phyloP scores from a whole-genome alignment of 2,329 filamentous ascomycete genomes.

The Ophiobolus disseminans region DNA sequence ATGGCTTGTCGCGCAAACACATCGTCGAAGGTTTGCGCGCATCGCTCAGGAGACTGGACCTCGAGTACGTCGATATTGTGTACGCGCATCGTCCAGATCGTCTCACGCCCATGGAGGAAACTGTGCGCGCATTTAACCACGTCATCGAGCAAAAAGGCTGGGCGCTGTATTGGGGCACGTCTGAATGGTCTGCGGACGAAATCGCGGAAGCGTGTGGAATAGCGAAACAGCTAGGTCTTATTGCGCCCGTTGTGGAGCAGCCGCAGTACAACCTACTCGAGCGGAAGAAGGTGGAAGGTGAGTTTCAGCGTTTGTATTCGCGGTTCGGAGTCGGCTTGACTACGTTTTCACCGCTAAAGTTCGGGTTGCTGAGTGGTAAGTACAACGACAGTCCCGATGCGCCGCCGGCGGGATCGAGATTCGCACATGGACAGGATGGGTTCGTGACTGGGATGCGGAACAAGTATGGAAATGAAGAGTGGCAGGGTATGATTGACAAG shows the following conservation, averaged over 20 bases:
- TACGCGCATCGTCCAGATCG: slow-evolving; percentile 74
- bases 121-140: slow-evolving; percentile 74
- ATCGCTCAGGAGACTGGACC: slow-evolving; percentile 64
- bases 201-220: slow-evolving; percentile 67
- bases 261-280: slow-evolving; percentile 67
- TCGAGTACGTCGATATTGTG: slow-evolving; percentile 72
- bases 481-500: slow-evolving; percentile 64
- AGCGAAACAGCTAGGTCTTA: slow-evolving; percentile 65
- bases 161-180: slow-evolving; percentile 71
- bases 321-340: slow-evolving; percentile 63
- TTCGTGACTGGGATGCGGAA: slow-evolving; percentile 59
- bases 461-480: slow-evolving; percentile 57
- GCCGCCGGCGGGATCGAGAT: slow-evolving; percentile 64
- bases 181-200: slow-evolving; percentile 66
- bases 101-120: slow-evolving; percentile 74
- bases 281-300: slow-evolving; percentile 64
- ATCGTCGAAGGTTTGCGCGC: slow-evolving; percentile 70
- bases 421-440: slow-evolving; percentile 64
- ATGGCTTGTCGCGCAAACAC: slow-evolving; percentile 73
- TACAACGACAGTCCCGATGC: slow-evolving; percentile 63
- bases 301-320: slow-evolving; percentile 63
- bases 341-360: slow-evolving; percentile 63
- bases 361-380: slow-evolving; percentile 66
- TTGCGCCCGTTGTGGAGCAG: slow-evolving; percentile 60
- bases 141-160: slow-evolving; percentile 70